These are phyloP conservation scores for Salmacisia buchloeana DNA, from an alignment of 1,284 basidiomycete species.

Conservation along the genomic window DNA sequence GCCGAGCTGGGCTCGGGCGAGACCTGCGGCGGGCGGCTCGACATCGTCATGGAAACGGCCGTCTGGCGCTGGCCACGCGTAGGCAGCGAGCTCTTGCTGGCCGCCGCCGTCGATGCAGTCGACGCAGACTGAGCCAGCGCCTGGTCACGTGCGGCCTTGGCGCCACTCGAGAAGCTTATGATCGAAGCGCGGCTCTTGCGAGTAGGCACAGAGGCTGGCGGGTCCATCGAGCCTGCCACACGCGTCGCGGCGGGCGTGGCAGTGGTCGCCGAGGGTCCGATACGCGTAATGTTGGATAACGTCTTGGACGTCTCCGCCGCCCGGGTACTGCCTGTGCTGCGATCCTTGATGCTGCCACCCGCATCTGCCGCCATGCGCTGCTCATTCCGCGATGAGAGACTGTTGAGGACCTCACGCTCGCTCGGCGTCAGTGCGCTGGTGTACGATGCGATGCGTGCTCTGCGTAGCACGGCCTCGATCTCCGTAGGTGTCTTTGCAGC, in stretches of 20 bases:
- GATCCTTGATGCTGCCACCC: not conserved
- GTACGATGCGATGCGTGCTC: slow-evolving; percentile 37
- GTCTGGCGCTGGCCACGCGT: not conserved
- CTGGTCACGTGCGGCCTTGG: slow-evolving; percentile 6
- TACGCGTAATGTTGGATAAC: not conserved
- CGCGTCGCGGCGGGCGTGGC: not conserved
- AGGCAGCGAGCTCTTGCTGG: not conserved
- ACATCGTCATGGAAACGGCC: slow-evolving; percentile 3
- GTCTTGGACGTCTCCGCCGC: not conserved
- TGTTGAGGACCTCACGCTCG: slow-evolving; percentile 37
- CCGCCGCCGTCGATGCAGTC: not conserved
- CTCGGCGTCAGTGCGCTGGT: slow-evolving; percentile 28
- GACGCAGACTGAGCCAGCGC: not conserved
- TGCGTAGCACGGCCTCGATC: slow-evolving; percentile 34
- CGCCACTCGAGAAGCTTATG: not conserved
- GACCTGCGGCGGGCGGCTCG: not conserved
- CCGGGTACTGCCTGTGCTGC: not conserved
- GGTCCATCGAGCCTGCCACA: not conserved
- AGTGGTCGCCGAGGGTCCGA: not conserved
- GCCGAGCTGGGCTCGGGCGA: not conserved
- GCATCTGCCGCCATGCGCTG: slow-evolving; percentile 15
- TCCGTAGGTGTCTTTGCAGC: slow-evolving; percentile 43
- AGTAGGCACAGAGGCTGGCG: not conserved
- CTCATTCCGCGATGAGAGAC: slow-evolving; percentile 28
- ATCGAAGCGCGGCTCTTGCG: slow-evolving; percentile 1